phyloP scores from a whole-genome alignment of 805 yeast species.

The Yueomyces sp. region DNA sequence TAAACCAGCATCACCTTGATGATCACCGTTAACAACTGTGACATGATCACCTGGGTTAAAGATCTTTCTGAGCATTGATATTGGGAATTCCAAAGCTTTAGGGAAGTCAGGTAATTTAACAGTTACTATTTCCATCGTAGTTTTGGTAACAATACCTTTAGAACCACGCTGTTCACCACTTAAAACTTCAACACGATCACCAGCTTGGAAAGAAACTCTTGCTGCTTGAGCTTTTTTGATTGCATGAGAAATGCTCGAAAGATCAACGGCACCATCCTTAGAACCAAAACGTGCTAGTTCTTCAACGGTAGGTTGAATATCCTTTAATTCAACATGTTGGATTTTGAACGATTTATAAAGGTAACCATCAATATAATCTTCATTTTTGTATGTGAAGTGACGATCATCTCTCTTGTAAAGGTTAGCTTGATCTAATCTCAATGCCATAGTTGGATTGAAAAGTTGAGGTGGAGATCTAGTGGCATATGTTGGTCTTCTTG shows the following conservation, averaged over 20 bases:
- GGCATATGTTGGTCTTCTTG: conserved; percentile 41
- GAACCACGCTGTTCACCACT: conserved; percentile 91
- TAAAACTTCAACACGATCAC: conserved; percentile 84
- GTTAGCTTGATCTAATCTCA: conserved; percentile 64
- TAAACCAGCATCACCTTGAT: conserved; percentile 87
- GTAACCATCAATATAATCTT: conserved; percentile 83
- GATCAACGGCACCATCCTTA: conserved; percentile 77
- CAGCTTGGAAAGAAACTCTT: conserved; percentile 65
- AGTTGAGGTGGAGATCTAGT: conserved; percentile 75
- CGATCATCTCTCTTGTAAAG: conserved; percentile 53
- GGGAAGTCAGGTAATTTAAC: conserved; percentile 37
- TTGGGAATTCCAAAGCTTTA: conserved; percentile 64
- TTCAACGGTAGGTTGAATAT: conserved; percentile 75
- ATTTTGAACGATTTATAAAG: conserved; percentile 76
- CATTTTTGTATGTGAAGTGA: conserved; percentile 65
- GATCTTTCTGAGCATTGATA: conserved; percentile 67
- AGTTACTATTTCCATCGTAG: conserved; percentile 50
- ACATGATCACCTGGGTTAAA: conserved; percentile 92
- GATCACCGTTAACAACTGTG: conserved; percentile 81
- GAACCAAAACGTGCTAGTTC: conserved; percentile 76
- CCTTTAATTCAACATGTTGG: conserved; percentile 65
- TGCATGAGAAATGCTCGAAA: conserved; percentile 77
- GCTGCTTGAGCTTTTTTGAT: conserved; percentile 50
- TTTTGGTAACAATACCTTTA: conserved; percentile 59
- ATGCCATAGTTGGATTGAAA: conserved; percentile 81